Evolutionary conservation across 2,329 filamentous ascomycete species (phyloP), one percentile per base, ranked within the genome.

Genomic region (Tolypocladium cylindrosporum): DNA sequence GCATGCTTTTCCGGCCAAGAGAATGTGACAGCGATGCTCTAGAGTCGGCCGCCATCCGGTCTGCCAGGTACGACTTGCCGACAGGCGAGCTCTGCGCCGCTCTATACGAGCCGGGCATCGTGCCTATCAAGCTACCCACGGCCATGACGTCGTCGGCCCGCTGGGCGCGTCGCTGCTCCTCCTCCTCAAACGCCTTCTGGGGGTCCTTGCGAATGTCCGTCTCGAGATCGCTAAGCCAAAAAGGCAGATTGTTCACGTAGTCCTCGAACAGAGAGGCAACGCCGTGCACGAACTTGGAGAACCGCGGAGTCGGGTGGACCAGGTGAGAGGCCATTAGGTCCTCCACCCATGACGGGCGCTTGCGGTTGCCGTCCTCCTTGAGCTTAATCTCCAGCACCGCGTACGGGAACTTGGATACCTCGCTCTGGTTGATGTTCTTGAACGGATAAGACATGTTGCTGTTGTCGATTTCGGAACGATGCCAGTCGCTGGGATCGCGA

Each of bases 231-330:
- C 88, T 88, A 40, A 97, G 82, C 94, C 94, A 99, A 77, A 97
- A 97, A 16, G 94, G 94, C 67, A 97, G 86, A 61, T 85, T 92
- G 75, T 97, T 97, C 71, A 99, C 92, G 68, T 96, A 85, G 72
- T 99, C 91, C 67, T 97, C 94, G 65, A 97, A 97, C 2, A 99
- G 80, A 43, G 88, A 87, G 9, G 93, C 92, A 5, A 95, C 87
- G 61, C 94, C 94, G 67, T 99, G 93, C 2, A 96, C 89, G 66
- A 97, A 99, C 72, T 99, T 99, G 66, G 91, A 97, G 75, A 99
- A 99, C 55, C 89, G 85, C 1, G 92, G 90, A 0, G 89, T 87
- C 52, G 91, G 86, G 69, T 96, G 91, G 62, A 99, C 89, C 5
- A 99, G 82, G 72, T 99, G 93, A 6, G 91, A 97, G 56, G 84